Evolutionary conservation across 2,329 filamentous ascomycete genomes (phyloP).

Genomic region (Dactylellina drechsleri): DNA sequence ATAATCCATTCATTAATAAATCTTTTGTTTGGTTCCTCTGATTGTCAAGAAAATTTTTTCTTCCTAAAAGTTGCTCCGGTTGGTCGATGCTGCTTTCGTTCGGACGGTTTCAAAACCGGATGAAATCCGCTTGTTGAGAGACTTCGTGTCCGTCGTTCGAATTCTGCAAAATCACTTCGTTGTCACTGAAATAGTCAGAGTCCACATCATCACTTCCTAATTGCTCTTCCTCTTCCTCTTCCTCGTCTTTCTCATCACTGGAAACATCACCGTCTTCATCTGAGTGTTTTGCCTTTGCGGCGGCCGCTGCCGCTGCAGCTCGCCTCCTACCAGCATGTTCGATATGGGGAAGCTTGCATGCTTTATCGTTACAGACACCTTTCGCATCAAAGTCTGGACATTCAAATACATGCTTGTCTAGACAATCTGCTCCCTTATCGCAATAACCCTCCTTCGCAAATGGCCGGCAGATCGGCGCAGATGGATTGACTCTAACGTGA

Average conservation of each 20-base stretch:
- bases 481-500: conserved; percentile 80
- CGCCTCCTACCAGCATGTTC: conserved; percentile 84
- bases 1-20: conserved; percentile 43
- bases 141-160: conserved; percentile 64
- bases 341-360: conserved; percentile 86
- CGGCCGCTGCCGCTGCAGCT: conserved; percentile 63
- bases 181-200: conserved; percentile 69
- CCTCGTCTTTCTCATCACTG: conserved; percentile 65
- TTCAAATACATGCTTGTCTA: conserved; percentile 87
- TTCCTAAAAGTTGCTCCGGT: conserved; percentile 33
- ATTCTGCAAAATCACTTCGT: conserved; percentile 63
- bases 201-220: conserved; percentile 81
- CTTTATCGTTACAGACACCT: conserved; percentile 80
- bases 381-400: conserved; percentile 96
- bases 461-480: conserved; percentile 80
- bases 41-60: conserved; percentile 20
- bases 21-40: conserved; percentile 22
- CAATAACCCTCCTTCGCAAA: conserved; percentile 93
- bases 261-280: conserved; percentile 60
- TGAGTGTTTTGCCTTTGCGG: conserved; percentile 60
- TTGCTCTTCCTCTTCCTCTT: conserved; percentile 71
- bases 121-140: conserved; percentile 67
- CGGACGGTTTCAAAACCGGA: conserved; percentile 62
- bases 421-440: conserved; percentile 79
- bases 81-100: conserved; percentile 17